A percentile compares a stretch with the other conserved stretches of the same genome.
These are phyloP conservation scores for Tricholoma bakamatsutake DNA, from an alignment of 768 basidiomycete species.

Conservation along the genomic window DNA sequence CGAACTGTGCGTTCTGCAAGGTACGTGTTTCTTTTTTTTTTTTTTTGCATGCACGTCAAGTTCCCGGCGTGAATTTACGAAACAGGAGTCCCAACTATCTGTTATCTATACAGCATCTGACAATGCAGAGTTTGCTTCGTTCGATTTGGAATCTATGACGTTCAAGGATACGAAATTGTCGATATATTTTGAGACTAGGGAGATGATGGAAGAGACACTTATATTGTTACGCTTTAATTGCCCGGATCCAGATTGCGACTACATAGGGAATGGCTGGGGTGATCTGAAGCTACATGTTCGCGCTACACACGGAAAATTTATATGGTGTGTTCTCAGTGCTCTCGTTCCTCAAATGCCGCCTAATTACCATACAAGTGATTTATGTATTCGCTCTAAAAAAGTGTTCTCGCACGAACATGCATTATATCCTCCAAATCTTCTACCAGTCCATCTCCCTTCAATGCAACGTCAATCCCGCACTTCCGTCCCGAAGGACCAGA, in stretches of 20 bases:
- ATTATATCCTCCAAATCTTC: constrained; percentile 58
- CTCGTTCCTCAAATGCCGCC: not conserved
- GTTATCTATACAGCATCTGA: constrained; percentile 72
- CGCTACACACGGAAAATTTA: constrained; percentile 62
- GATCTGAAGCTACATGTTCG: constrained; percentile 84
- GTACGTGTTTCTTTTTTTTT: constrained; percentile 34
- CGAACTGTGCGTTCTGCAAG: constrained; percentile 96
- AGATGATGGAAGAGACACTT: constrained; percentile 94
- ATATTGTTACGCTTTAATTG: constrained; percentile 93
- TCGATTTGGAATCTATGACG: constrained; percentile 45
- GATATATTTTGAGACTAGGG: constrained; percentile 83
- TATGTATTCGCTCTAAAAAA: constrained; percentile 88
- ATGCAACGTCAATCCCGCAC: constrained; percentile 39
- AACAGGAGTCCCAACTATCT: constrained; percentile 63
- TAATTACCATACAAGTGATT: constrained; percentile 43
- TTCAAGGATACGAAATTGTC: constrained; percentile 69
- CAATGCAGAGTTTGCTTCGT: constrained; percentile 56
- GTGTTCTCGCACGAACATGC: constrained; percentile 95
- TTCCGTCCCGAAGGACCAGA: constrained; percentile 40
- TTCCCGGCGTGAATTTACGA: not conserved
- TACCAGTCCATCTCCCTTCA: constrained; percentile 76
- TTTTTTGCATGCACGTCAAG: not conserved
- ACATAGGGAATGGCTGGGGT: constrained; percentile 82
- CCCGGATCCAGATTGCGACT: constrained; percentile 77
- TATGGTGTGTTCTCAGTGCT: constrained; percentile 57